Percentiles rank a stretch among this genome's conserved stretches.
Evolutionary conservation across 371 early-diverging fungal species (phyloP).

Genomic region (Mortierella sp.): DNA sequence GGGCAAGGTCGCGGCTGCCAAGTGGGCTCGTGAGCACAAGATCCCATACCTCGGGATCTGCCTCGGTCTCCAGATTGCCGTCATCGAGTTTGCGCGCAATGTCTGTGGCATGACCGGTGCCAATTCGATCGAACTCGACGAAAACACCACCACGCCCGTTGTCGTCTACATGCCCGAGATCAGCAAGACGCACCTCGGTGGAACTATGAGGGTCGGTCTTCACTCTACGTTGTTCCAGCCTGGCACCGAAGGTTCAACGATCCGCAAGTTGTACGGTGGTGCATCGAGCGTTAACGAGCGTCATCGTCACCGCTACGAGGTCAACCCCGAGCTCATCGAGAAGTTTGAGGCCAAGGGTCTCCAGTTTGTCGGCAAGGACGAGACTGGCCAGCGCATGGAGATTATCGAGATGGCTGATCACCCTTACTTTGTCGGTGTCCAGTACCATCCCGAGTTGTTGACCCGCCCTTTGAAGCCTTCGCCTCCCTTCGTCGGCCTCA

Average conservation of each 20-base stretch:
- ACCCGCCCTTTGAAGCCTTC: constrained; percentile 95
- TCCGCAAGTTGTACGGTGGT: constrained; percentile 80
- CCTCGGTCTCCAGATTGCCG: constrained; percentile 98
- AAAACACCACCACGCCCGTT: constrained; percentile 78
- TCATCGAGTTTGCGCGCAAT: constrained; percentile 98
- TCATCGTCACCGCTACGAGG: constrained; percentile 99
- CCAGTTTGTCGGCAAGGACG: constrained; percentile 94
- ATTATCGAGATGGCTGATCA: constrained; percentile 94
- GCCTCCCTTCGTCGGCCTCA: constrained; percentile 95
- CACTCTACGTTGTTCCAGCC: constrained; percentile 90
- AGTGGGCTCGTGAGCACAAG: constrained; percentile 98
- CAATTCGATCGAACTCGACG: constrained; percentile 90
- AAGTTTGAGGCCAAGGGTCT: constrained; percentile 91
- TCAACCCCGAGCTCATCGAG: constrained; percentile 89
- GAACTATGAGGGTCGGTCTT: constrained; percentile 97
- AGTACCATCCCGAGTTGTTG: constrained; percentile 99
- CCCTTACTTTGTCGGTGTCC: constrained; percentile 97
- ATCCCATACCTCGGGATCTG: constrained; percentile 99
- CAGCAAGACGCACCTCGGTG: constrained; percentile 94
- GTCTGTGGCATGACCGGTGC: constrained; percentile 91
- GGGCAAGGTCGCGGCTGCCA: constrained; percentile 96
- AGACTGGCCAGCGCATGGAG: constrained; percentile 97
- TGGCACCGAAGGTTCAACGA: constrained; percentile 65
- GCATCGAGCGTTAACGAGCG: constrained; percentile 88
- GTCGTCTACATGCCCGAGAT: constrained; percentile 99